Base-by-base conservation (phyloP, 2,329 filamentous ascomycete species). In the Blastomyces parvus region DNA sequence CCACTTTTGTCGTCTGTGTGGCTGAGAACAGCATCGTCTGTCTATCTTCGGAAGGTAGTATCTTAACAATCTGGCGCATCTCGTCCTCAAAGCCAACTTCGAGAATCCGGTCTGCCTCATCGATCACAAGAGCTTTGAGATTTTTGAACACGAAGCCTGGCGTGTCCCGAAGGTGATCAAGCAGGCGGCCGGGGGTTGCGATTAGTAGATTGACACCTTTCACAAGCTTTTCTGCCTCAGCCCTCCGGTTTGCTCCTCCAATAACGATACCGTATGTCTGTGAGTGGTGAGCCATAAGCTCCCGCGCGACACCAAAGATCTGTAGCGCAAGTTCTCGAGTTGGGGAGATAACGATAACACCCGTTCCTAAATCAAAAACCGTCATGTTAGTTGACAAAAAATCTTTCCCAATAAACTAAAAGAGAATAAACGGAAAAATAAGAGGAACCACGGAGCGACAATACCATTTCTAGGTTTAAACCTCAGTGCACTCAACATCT, bases 11-110 rank as follows among this genome's bases (percentile, higher is more conserved):
- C 2, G 94, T 99, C 77, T 97, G 94, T 4, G 94, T 99, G 17
- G 94, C 94, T 17, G 91, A 97, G 82, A 99, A 99, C n/a, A 99
- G 84, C 88, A 96, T 94, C 0, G 92, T 97, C 77, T 97, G 93
- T 65, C 94, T 83, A 68, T 92, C 86, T 64, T 95, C 87, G 69
- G 88, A 88, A 57, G 92, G 90, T 22, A 97, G 80, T 62, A 97
- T 94, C 82, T 95, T 95, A 76, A 97, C 88, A 69, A 99, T 96
- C 75, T 95, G 88, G 67, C 90, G 84, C 89, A 99, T 96, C 79
- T 99, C 94, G 72, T 97, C 94, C 77, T 99, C 94, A 82, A 99
- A 99, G 70, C 94, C 93, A 66, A 97, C 90, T 79, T 99, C 94
- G 55, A 99, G 81, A 66, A 99, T 97, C 58, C 94, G 88, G 74